A percentile compares a stretch with the other conserved stretches of the same genome.
These are phyloP conservation scores for Septoria petroselini DNA, from an alignment of 2,329 filamentous ascomycete species.

Conservation along the genomic window DNA sequence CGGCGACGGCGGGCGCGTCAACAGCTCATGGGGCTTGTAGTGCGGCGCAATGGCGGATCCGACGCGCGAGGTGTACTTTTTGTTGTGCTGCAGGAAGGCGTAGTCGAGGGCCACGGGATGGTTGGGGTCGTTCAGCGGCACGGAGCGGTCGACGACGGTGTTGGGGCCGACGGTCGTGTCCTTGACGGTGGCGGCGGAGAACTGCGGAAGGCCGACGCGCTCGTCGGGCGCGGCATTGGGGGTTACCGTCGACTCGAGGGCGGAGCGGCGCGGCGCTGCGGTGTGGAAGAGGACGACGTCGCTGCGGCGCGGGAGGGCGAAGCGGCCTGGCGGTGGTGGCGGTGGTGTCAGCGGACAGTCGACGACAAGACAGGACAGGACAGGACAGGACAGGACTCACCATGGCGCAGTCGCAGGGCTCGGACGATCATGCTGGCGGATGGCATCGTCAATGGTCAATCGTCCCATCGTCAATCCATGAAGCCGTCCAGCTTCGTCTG, in stretches of 20 bases:
- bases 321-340: too few species aligned
- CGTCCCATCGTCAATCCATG: too few species aligned
- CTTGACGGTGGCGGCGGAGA: conserved; percentile 11
- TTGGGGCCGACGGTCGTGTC: conserved; percentile 3
- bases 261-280: conserved; percentile 30
- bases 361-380: too few species aligned
- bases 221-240: conserved; percentile 10
- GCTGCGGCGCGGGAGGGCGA: conserved; percentile 39
- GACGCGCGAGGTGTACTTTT: conserved; percentile 38
- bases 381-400: conserved; percentile 33
- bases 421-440: conserved; percentile 44
- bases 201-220: conserved; percentile 8
- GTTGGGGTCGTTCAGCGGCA: conserved; percentile 35
- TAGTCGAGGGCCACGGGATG: conserved; percentile 43
- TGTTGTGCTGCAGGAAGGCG: conserved; percentile 43
- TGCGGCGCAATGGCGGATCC: conserved; percentile 46
- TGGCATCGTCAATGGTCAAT: too few species aligned
- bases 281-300: too few species aligned
- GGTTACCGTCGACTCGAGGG: conserved; percentile 30
- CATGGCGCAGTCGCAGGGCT: conserved; percentile 42
- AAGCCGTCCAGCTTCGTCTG: too few species aligned
- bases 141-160: conserved; percentile 33
- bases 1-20: conserved; percentile 69
- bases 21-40: conserved; percentile 65
- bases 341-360: too few species aligned